A percentile compares a stretch with the other conserved stretches of the same genome.
Evolutionary conservation across 768 basidiomycete species (phyloP).

Genomic region (Suillus subluteus): DNA sequence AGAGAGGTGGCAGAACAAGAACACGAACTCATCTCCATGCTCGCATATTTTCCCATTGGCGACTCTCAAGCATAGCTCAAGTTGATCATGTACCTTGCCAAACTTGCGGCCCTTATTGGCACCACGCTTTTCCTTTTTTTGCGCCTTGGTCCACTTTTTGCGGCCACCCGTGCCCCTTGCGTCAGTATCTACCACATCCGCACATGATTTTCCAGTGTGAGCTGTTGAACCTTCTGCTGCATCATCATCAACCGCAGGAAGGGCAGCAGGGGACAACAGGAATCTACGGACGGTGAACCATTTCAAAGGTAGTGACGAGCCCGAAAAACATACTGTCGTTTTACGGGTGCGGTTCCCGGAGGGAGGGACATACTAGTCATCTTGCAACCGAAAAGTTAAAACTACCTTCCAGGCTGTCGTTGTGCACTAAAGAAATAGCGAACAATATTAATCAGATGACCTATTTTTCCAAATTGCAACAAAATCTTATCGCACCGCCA

Average conservation of each 20-base stretch:
- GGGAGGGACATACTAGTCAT: conserved; percentile 20
- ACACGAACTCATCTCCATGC: conserved; percentile 63
- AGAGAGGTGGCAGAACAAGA: neutral
- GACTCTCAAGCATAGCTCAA: conserved; percentile 82
- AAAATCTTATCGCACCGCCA: conserved; percentile 4
- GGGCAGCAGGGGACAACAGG: conserved; percentile 35
- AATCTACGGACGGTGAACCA: conserved; percentile 38
- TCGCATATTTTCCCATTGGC: conserved; percentile 75
- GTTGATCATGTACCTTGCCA: conserved; percentile 74
- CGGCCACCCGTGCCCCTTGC: conserved; percentile 37
- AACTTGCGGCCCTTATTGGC: conserved; percentile 86
- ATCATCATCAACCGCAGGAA: conserved; percentile 51
- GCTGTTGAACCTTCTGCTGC: conserved; percentile 65
- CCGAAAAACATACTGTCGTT: conserved; percentile 46
- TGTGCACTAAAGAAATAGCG: neutral
- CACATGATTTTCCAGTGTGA: conserved; percentile 23
- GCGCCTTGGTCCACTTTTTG: conserved; percentile 58
- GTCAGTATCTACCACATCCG: conserved; percentile 34
- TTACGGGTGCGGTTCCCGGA: conserved; percentile 57
- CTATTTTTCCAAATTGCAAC: neutral
- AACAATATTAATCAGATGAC: neutral
- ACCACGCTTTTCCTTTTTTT: conserved; percentile 75
- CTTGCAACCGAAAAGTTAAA: neutral
- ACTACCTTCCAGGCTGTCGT: neutral
- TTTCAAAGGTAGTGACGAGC: neutral